These are phyloP conservation scores for Daldinia sp. DNA, from an alignment of 2,329 filamentous ascomycete genomes.

Conservation along the genomic window DNA sequence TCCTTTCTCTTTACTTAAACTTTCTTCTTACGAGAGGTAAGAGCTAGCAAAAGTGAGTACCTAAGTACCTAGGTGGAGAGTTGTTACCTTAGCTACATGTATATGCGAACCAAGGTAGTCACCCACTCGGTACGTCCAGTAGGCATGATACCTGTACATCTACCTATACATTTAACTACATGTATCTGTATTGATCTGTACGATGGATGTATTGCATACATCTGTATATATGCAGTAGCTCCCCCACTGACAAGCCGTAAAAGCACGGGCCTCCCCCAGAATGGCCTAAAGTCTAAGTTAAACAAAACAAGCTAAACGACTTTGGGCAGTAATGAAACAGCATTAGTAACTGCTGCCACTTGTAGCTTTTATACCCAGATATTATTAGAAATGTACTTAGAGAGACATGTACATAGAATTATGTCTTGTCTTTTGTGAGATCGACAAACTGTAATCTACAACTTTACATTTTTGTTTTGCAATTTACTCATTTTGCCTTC, in stretches of 20 bases:
- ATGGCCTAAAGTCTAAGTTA: background rate
- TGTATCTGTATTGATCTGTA: too few relatives aligned
- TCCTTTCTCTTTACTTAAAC: background rate
- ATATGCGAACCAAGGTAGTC: background rate
- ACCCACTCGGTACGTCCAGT: background rate
- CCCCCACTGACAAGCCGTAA: background rate
- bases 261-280: slow-evolving; percentile 7
- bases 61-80: background rate
- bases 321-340: background rate
- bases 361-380: background rate
- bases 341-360: background rate
- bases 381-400: background rate
- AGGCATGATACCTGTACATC: too few relatives aligned
- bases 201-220: background rate
- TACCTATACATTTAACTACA: too few relatives aligned
- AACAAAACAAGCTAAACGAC: background rate
- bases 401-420: background rate
- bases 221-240: background rate
- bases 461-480: background rate
- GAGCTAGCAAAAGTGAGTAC: background rate
- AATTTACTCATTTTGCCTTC: background rate
- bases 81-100: background rate
- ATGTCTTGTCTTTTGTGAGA: background rate
- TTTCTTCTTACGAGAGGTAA: background rate
- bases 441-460: slow-evolving; percentile 1